Evolutionary conservation across 495 filamentous ascomycete species (phyloP).

Genomic region (Podospora fimiseda): DNA sequence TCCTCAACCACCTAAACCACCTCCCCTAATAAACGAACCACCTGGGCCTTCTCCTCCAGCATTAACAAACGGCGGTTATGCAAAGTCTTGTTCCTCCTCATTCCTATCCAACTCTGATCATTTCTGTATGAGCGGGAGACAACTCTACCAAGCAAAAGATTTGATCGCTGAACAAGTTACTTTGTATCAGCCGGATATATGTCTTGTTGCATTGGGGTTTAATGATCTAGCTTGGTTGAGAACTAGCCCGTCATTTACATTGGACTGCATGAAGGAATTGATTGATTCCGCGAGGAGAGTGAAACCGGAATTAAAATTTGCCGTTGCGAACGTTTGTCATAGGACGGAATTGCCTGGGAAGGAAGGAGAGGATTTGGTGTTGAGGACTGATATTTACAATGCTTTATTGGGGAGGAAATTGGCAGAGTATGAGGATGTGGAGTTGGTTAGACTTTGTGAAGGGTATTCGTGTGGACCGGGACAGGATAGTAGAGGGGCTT

Average conservation of each 20-base stretch:
- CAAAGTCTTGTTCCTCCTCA: constrained; percentile 11
- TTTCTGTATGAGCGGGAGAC: constrained; percentile 22
- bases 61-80: constrained; percentile 23
- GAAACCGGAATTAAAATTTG: constrained; percentile 22
- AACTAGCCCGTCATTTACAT: constrained; percentile 13
- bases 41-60: background rate
- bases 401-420: too few species aligned
- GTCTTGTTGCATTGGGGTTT: constrained; percentile 32
- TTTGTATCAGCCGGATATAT: constrained; percentile 31
- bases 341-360: constrained; percentile 16
- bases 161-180: constrained; percentile 38
- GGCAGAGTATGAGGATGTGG: too few species aligned
- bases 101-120: constrained; percentile 23
- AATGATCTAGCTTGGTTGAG: constrained; percentile 33
- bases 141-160: constrained; percentile 27
- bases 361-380: constrained; percentile 16
- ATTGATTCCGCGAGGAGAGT: constrained; percentile 20
- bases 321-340: constrained; percentile 27
- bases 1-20: constrained; percentile 16
- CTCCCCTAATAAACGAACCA: constrained; percentile 11
- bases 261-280: constrained; percentile 21
- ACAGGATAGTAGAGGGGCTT: constrained; percentile 18
- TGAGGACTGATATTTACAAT: constrained; percentile 26
- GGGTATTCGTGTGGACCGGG: constrained; percentile 24
- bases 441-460: constrained; percentile 20